Evolutionary conservation across 169 alveolate genomes (phyloP).

Genomic region (Babesia bovis): DNA sequence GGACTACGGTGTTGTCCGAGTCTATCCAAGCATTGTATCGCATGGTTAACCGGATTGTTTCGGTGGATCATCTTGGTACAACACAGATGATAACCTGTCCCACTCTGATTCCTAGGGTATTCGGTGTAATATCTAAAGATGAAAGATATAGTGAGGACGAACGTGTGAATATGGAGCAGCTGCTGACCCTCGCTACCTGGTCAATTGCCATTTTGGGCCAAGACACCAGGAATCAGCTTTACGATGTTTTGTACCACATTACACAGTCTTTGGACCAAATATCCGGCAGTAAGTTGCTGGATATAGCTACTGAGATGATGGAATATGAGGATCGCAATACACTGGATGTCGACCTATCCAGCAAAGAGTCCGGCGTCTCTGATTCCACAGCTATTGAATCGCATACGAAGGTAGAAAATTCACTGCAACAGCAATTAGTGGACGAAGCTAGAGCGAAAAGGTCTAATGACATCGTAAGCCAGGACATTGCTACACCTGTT

Average conservation of each 20-base stretch:
- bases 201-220: neutral
- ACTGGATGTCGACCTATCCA: neutral
- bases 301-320: slow-evolving; percentile 8
- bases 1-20: neutral
- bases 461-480: neutral
- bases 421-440: too few species aligned
- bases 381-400: neutral
- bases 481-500: neutral
- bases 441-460: neutral
- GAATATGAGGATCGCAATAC: neutral
- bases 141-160: neutral
- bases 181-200: neutral
- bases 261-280: neutral
- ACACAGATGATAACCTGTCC: neutral
- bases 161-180: neutral
- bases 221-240: neutral
- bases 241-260: neutral
- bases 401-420: neutral
- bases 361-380: neutral
- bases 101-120: neutral
- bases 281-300: neutral
- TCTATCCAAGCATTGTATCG: slow-evolving; percentile 10
- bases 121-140: neutral
- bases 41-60: neutral
- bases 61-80: neutral